Percentiles rank a stretch among this genome's conserved stretches.
Conservation (phyloP, 176 grass and related monocot genomes). For the Ensete glaucum region DNA sequence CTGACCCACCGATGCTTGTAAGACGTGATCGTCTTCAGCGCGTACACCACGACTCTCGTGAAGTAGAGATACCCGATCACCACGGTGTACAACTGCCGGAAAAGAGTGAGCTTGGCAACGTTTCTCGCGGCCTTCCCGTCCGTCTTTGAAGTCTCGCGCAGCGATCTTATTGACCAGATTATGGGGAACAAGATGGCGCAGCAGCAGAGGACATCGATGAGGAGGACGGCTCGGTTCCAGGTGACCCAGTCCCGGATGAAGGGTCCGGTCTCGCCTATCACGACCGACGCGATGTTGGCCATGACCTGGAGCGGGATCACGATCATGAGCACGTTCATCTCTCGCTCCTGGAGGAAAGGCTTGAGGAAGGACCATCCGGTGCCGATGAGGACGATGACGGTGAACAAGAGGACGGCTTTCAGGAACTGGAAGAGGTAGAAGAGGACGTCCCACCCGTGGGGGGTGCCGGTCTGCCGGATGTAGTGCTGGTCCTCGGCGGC, state of each 20-base stretch:
- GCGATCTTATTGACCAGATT: slow-evolving; percentile 77
- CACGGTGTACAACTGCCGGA: slow-evolving; percentile 88
- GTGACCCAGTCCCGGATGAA: slow-evolving; percentile 66
- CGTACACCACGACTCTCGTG: slow-evolving; percentile 97
- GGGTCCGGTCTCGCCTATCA: slow-evolving; percentile 76
- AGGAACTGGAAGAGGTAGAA: slow-evolving; percentile 94
- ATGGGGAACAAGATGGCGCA: slow-evolving; percentile 89
- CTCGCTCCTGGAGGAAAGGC: slow-evolving; percentile 91
- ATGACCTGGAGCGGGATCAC: slow-evolving; percentile 84
- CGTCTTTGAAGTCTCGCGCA: slow-evolving; percentile 87
- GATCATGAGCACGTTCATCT: slow-evolving; percentile 98
- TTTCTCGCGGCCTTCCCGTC: slow-evolving; percentile 84
- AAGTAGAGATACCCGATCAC: slow-evolving; percentile 92
- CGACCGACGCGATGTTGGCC: slow-evolving; percentile 75
- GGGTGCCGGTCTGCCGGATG: slow-evolving; percentile 47
- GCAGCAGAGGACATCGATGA: slow-evolving; percentile 89
- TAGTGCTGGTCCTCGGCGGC: slow-evolving; percentile 91
- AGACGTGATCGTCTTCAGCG: slow-evolving; percentile 79
- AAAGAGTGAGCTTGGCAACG: slow-evolving; percentile 75
- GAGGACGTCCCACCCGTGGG: slow-evolving; percentile 88
- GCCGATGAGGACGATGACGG: slow-evolving; percentile 84
- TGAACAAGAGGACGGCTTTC: slow-evolving; percentile 82
- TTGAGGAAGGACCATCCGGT: slow-evolving; percentile 97
- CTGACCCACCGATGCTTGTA: slow-evolving; percentile 98
- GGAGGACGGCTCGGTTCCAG: slow-evolving; percentile 81